Percentiles rank a stretch among this genome's conserved stretches.
phyloP scores from a whole-genome alignment of 169 alveolate species.

The Neospora caninum region DNA sequence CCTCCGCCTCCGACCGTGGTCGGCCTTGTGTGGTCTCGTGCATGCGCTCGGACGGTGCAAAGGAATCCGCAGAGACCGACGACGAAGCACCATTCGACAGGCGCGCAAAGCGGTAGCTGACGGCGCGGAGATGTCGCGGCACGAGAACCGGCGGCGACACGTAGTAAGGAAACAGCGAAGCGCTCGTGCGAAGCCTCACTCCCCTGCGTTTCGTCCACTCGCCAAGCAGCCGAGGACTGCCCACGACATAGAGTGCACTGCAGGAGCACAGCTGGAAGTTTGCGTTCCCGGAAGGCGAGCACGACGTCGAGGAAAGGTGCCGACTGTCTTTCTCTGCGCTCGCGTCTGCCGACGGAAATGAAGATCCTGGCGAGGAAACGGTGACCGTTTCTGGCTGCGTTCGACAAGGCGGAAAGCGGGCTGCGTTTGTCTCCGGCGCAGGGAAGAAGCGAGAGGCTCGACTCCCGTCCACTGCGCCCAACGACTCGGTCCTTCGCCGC shows the following conservation, averaged over 20 bases:
- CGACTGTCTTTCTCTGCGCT: no score
- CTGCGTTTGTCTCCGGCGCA: no score
- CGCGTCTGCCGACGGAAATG: no score
- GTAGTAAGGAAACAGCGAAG: constrained; percentile 16
- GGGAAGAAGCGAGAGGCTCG: no score
- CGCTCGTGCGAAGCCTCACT: background rate
- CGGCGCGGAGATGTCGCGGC: constrained; percentile 16
- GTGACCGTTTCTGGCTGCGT: no score
- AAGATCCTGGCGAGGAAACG: no score
- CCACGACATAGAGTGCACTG: constrained; percentile 15
- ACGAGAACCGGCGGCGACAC: constrained; percentile 5
- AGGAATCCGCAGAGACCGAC: background rate
- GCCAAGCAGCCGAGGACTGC: constrained; percentile 23
- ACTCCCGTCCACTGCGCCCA: no score
- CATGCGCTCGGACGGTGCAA: background rate
- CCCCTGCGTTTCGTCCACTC: background rate
- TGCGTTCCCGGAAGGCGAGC: background rate
- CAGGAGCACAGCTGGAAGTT: background rate
- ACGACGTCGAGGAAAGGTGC: no score
- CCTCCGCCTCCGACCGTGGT: no score
- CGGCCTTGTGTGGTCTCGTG: background rate
- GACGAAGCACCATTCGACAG: background rate
- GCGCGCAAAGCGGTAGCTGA: constrained; percentile 4
- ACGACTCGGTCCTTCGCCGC: background rate
- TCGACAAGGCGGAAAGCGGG: no score